These are phyloP conservation scores for Mycena filopes DNA, from an alignment of 768 basidiomycete genomes.

Conservation along the genomic window DNA sequence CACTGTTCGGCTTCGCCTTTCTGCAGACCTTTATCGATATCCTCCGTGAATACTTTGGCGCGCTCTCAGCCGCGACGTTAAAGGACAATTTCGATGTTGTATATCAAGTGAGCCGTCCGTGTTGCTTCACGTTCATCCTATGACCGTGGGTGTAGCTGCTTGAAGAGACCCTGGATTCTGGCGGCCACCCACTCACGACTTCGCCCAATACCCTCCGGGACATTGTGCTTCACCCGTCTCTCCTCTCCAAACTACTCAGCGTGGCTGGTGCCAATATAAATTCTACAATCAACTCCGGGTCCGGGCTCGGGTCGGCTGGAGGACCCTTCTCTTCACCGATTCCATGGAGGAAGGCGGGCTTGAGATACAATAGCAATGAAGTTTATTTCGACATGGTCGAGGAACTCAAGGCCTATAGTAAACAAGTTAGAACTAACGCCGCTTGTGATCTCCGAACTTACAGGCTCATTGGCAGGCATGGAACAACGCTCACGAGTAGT, in stretches of 20 bases:
- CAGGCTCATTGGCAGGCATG: conserved; percentile 60
- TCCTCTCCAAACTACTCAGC: conserved; percentile 77
- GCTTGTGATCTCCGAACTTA: conserved; percentile 12
- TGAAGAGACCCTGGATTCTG: conserved; percentile 95
- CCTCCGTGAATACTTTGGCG: conserved; percentile 87
- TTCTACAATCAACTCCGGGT: conserved; percentile 56
- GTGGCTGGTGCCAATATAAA: conserved; percentile 63
- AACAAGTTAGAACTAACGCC: conserved; percentile 65
- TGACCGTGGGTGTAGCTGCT: conserved; percentile 66
- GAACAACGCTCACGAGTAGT: conserved; percentile 70
- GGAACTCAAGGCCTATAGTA: conserved; percentile 79
- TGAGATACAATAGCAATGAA: conserved; percentile 89
- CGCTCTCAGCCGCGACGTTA: conserved; percentile 80
- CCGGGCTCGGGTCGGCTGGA: conserved; percentile 51
- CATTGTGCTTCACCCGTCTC: conserved; percentile 91
- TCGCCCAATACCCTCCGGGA: conserved; percentile 91
- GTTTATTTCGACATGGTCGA: conserved; percentile 93
- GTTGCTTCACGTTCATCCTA: conserved; percentile 4
- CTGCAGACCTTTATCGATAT: conserved; percentile 87
- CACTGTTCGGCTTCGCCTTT: conserved; percentile 90
- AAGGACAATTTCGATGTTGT: conserved; percentile 96
- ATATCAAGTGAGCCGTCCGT: conserved; percentile 74
- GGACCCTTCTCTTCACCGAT: conserved; percentile 87
- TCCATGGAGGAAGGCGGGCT: conserved; percentile 90
- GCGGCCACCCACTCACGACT: conserved; percentile 92